Evolutionary conservation across 192 early-diverging fungal species (phyloP).

Genomic region (Chytriomyces sp.): DNA sequence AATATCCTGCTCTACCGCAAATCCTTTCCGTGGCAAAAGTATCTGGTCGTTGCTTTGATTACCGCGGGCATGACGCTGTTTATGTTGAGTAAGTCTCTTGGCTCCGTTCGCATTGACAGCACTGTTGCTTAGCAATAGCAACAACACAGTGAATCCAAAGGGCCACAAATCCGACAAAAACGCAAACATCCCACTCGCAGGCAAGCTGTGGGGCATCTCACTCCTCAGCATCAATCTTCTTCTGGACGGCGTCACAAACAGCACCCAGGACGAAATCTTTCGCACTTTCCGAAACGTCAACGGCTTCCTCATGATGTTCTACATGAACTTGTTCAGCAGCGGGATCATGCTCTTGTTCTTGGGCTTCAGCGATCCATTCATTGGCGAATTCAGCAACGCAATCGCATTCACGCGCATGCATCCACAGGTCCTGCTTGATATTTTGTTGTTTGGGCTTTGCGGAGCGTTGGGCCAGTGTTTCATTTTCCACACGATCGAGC

Average conservation of each 20-base stretch:
- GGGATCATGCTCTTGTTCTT: slow-evolving; percentile 78
- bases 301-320: slow-evolving; percentile 96
- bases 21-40: slow-evolving; percentile 86
- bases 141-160: slow-evolving; percentile 54
- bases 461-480: slow-evolving; percentile 98
- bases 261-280: slow-evolving; percentile 95
- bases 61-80: slow-evolving; percentile 91
- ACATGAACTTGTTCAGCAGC: slow-evolving; percentile 87
- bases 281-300: slow-evolving; percentile 72
- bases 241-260: slow-evolving; percentile 94
- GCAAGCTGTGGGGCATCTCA: slow-evolving; percentile 78
- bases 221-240: slow-evolving; percentile 84
- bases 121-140: no score
- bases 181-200: slow-evolving; percentile 37
- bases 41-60: slow-evolving; percentile 83
- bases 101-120: no score
- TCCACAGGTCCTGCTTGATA: slow-evolving; percentile 81
- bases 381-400: slow-evolving; percentile 76
- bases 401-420: slow-evolving; percentile 75
- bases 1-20: slow-evolving; percentile 89
- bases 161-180: slow-evolving; percentile 47
- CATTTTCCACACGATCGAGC: slow-evolving; percentile 92
- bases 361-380: slow-evolving; percentile 63
- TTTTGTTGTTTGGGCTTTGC: slow-evolving; percentile 86
- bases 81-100: slow-evolving; percentile 67